Percentiles rank a stretch among this genome's conserved stretches.
Evolutionary conservation across 306 rosid genomes (phyloP).

Genomic region (Quercus wislizeni): DNA sequence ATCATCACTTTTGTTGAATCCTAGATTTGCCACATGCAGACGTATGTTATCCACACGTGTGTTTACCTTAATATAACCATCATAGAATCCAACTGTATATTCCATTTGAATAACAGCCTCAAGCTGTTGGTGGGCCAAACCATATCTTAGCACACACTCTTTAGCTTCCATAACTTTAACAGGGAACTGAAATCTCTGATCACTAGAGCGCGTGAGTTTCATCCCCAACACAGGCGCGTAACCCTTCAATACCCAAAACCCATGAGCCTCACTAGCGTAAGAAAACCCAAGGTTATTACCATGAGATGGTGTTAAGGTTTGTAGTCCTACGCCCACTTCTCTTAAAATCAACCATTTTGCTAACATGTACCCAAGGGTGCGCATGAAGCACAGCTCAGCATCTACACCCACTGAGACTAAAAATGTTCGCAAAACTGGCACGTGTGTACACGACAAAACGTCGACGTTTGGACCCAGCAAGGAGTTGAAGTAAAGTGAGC

Average conservation of each 20-base stretch:
- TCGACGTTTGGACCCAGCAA: constrained; percentile 51
- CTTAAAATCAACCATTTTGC: constrained; percentile 62
- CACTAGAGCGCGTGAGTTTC: constrained; percentile 43
- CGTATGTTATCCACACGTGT: constrained; percentile 77
- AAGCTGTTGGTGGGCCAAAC: constrained; percentile 77
- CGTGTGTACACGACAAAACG: constrained; percentile 37
- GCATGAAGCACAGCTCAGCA: constrained; percentile 79
- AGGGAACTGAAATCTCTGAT: constrained; percentile 32
- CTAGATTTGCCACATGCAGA: constrained; percentile 59
- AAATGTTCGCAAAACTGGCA: constrained; percentile 60
- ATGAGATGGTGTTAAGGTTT: constrained; percentile 22
- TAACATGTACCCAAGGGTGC: constrained; percentile 77
- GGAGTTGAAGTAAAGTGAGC: constrained; percentile 63
- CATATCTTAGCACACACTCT: constrained; percentile 63
- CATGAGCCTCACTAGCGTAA: constrained; percentile 70
- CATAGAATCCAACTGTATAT: constrained; percentile 58
- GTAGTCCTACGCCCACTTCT: constrained; percentile 59
- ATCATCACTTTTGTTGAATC: constrained; percentile 46
- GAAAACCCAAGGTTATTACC: constrained; percentile 45
- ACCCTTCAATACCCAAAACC: constrained; percentile 77
- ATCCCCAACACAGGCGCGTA: constrained; percentile 75
- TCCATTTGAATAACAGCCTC: constrained; percentile 84
- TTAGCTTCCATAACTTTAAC: constrained; percentile 36
- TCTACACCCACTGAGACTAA: constrained; percentile 70
- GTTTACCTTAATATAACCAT: constrained; percentile 64